phyloP scores from a whole-genome alignment of 78 protist genomes.

The Dictyostelium brefeldianum region DNA sequence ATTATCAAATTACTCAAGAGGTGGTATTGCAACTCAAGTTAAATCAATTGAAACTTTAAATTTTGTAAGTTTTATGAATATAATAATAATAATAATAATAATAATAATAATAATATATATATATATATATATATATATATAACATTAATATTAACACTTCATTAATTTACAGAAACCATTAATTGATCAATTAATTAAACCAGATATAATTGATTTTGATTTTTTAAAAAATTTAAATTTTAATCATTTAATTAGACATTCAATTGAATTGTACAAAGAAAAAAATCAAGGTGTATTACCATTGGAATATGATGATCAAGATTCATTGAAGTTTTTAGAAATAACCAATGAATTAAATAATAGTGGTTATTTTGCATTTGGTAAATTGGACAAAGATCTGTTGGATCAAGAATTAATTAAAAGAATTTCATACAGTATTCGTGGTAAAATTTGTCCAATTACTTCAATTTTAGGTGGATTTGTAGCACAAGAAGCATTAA shows the following conservation, averaged over 20 bases:
- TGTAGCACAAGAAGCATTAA: slow-evolving; percentile 96
- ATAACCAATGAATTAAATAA: not conserved
- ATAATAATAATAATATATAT: too few relatives aligned
- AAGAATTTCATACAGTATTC: slow-evolving; percentile 56
- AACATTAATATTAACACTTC: too few relatives aligned
- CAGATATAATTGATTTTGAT: slow-evolving; percentile 89
- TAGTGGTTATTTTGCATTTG: slow-evolving; percentile 3
- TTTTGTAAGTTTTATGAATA: slow-evolving; percentile 80
- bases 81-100: not conserved
- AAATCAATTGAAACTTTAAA: slow-evolving; percentile 81
- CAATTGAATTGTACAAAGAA: slow-evolving; percentile 53
- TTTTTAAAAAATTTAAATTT: slow-evolving; percentile 82
- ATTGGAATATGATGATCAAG: slow-evolving; percentile 57
- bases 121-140: too few relatives aligned
- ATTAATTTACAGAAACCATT: slow-evolving; percentile 68
- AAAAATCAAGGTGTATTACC: slow-evolving; percentile 77
- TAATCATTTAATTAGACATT: slow-evolving; percentile 88
- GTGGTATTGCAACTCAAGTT: slow-evolving; percentile 93
- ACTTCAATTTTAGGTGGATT: slow-evolving; percentile 90
- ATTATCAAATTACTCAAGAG: slow-evolving; percentile 64
- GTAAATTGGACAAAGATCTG: not conserved
- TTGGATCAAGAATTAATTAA: slow-evolving; percentile 63
- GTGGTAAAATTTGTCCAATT: slow-evolving; percentile 90
- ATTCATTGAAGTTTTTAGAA: slow-evolving; percentile 49
- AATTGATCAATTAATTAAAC: slow-evolving; percentile 68